Percentiles rank a stretch among this genome's conserved stretches.
These are phyloP conservation scores for Globisporangium solare DNA, from an alignment of 352 stramenopile genomes.

Conservation along the genomic window DNA sequence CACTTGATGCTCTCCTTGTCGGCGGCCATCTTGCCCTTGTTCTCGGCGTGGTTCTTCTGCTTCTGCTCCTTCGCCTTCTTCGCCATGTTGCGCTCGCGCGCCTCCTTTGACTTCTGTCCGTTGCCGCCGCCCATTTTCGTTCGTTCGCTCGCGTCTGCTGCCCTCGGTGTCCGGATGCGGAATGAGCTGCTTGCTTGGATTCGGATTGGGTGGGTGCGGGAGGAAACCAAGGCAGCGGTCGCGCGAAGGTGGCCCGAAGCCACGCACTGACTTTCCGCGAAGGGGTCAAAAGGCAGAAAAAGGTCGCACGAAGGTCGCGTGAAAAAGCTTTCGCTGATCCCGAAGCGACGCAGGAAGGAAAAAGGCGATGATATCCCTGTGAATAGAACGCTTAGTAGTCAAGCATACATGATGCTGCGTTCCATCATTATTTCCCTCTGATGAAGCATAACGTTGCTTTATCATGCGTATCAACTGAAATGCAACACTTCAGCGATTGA, in stretches of 20 bases:
- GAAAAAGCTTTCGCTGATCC: not conserved
- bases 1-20: constrained; percentile 78
- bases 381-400: no score
- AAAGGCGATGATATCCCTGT: no score
- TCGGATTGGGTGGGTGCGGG: constrained; percentile 1
- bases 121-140: constrained; percentile 77
- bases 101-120: constrained; percentile 73
- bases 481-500: no score
- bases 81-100: constrained; percentile 77
- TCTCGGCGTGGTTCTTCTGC: constrained; percentile 73
- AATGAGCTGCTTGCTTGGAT: constrained; percentile 2
- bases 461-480: no score
- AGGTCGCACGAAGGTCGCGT: constrained; percentile 1
- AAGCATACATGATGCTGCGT: no score
- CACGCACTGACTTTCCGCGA: no score
- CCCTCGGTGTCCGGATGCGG: no score
- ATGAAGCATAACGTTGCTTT: no score
- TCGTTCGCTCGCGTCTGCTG: not conserved
- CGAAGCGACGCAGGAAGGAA: not conserved
- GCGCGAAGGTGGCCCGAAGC: constrained; percentile 7
- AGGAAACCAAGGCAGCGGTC: not conserved
- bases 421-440: no score
- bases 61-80: constrained; percentile 87
- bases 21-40: constrained; percentile 80
- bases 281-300: not conserved